Base-by-base conservation (phyloP, 1,284 basidiomycete genomes). In the Porogramme epimiltina region DNA sequence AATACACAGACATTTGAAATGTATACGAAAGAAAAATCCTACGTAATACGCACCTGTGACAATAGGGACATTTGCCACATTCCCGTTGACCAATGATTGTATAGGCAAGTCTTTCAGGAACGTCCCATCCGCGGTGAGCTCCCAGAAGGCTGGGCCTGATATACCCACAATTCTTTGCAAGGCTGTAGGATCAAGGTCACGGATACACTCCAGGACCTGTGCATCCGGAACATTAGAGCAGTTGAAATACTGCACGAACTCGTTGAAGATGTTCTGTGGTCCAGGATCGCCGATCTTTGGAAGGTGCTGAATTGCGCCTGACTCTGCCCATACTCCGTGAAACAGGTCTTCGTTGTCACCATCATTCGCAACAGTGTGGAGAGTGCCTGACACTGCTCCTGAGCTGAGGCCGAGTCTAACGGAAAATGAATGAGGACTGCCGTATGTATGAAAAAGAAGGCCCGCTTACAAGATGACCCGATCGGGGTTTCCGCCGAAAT, bases 401-500 rank as follows among this genome's bases (percentile, higher is more conserved):
- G 75, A 73, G 25, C 68, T 71, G 40, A 42, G 24, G 3, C 40
- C 40, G 24, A 26, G 22, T 3, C 40, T 42, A n/a, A n/a, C n/a
- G n/a, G n/a, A 18, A 16, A 18, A 6, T 16, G n/a, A 5, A 37
- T 6, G 8, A 13, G 13, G 28, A 13, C 28, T 31, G 13, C 28
- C 13, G 28, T 6, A 8, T 31, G 28, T 16, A n/a, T 16, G n/a
- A 16, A 37, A 5, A n/a, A 37, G 13, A 16, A 16, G 22, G 22
- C n/a, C n/a, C n/a, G n/a, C n/a, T n/a, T 18, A 42, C 40, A 42
- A 8, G 22, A 20, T 42, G 22, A 42, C 40, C 23, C 20, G 15
- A 26, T 24, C 5, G 10, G 23, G 40, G 13, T 78, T 73, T 3
- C 76, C 76, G 3, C 76, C 73, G 55, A 77, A 77, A 0, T 59